phyloP scores from a whole-genome alignment of 306 rosid species.

The Quercus variabilis region DNA sequence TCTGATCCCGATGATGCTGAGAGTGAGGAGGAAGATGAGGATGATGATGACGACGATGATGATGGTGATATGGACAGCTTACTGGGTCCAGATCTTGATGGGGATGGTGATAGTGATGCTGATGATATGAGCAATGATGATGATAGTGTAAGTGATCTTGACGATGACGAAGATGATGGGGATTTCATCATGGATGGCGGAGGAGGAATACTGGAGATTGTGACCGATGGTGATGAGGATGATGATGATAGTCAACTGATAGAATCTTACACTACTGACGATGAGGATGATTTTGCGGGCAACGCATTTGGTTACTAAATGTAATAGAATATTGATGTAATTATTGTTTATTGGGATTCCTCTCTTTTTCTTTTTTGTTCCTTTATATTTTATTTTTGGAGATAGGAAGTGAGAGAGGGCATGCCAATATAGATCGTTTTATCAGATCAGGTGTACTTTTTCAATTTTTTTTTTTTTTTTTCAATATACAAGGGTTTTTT shows the following conservation, averaged over 20 bases:
- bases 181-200: constrained; percentile 72
- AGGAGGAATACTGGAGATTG: constrained; percentile 56
- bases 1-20: constrained; percentile 98
- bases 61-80: constrained; percentile 54
- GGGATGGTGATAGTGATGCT: constrained; percentile 68
- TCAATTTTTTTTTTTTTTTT: background rate
- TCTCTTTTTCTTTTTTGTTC: constrained; percentile 21
- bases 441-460: background rate
- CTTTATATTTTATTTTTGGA: constrained; percentile 1
- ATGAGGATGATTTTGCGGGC: constrained; percentile 62
- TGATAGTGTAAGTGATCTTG: constrained; percentile 61
- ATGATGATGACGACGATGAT: constrained; percentile 47
- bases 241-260: constrained; percentile 68
- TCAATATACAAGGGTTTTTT: background rate
- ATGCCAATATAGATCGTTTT: background rate
- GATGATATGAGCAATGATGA: constrained; percentile 76
- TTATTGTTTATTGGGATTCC: constrained; percentile 32
- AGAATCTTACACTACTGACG: constrained; percentile 68
- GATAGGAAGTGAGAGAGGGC: background rate
- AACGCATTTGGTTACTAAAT: constrained; percentile 62
- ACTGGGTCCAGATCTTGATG: constrained; percentile 79
- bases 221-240: constrained; percentile 72
- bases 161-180: constrained; percentile 54
- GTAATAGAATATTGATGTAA: constrained; percentile 31
- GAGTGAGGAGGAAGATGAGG: constrained; percentile 87